Conservation (phyloP, 768 basidiomycete species). For the Kwoniella botswanensis region DNA sequence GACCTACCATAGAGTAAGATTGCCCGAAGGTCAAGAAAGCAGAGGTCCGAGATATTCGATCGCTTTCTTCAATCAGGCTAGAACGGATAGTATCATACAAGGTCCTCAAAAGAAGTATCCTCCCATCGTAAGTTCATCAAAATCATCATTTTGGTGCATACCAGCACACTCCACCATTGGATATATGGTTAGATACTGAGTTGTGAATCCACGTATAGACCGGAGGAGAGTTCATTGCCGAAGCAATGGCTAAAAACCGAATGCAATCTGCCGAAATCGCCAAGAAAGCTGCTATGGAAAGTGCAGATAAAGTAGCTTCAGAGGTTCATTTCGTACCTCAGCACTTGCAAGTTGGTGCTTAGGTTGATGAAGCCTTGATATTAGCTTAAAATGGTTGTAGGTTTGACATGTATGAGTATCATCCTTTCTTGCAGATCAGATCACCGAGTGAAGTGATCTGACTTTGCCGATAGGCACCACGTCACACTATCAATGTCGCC, state of each 20-base stretch:
- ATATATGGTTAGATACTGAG: background rate
- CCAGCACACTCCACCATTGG: background rate
- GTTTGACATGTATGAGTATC: no score
- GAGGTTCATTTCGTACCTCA: slow-evolving; percentile 32
- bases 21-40: slow-evolving; percentile 33
- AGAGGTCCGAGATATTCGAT: slow-evolving; percentile 45
- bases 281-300: slow-evolving; percentile 20
- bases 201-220: slow-evolving; percentile 20
- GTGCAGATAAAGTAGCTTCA: slow-evolving; percentile 18
- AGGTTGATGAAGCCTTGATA: background rate
- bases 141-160: no score
- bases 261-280: slow-evolving; percentile 41
- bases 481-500: no score
- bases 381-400: no score
- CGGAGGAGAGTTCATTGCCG: slow-evolving; percentile 49
- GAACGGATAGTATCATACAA: slow-evolving; percentile 43
- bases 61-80: slow-evolving; percentile 54
- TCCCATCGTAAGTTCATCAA: slow-evolving; percentile 27
- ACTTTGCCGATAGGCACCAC: no score
- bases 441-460: no score
- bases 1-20: slow-evolving; percentile 53
- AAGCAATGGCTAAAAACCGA: slow-evolving; percentile 44
- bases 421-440: no score
- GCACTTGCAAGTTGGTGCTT: slow-evolving; percentile 22
- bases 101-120: slow-evolving; percentile 49